Percentiles rank a stretch among this genome's conserved stretches.
Conservation (phyloP, 495 filamentous ascomycete genomes). For the Corynascus novoguineensis region DNA sequence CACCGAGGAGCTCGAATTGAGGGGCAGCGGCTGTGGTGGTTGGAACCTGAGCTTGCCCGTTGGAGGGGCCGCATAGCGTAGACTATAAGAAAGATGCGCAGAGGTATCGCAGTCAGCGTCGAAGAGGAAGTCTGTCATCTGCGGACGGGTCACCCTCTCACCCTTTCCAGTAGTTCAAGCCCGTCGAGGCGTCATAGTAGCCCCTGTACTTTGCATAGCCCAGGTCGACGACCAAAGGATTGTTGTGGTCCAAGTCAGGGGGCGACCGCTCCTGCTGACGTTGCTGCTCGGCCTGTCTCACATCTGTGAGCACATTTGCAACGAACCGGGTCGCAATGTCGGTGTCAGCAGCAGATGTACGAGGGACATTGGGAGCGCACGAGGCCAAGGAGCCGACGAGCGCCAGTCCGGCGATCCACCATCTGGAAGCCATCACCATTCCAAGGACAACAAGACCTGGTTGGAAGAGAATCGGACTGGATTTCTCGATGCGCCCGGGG, state of each 20-base stretch:
- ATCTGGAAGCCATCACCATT: conserved; percentile 7
- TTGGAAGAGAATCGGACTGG: neutral
- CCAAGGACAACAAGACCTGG: neutral
- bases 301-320: conserved; percentile 21
- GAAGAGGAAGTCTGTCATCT: neutral
- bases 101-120: no score
- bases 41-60: conserved; percentile 31
- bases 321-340: conserved; percentile 23
- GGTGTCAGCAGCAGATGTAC: neutral
- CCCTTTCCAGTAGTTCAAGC: conserved; percentile 40
- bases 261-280: conserved; percentile 13
- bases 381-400: conserved; percentile 6
- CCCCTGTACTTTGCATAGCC: conserved; percentile 41
- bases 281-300: conserved; percentile 13
- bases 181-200: conserved; percentile 27
- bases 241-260: conserved; percentile 9
- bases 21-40: conserved; percentile 21
- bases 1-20: conserved; percentile 4
- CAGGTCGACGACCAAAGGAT: conserved; percentile 28
- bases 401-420: conserved; percentile 10
- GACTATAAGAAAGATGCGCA: no score
- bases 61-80: conserved; percentile 33
- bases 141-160: conserved; percentile 14
- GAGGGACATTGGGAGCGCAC: neutral
- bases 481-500: neutral